A percentile compares a stretch with the other conserved stretches of the same genome.
These are phyloP conservation scores for Epichloe glyceriae DNA, from an alignment of 2,329 filamentous ascomycete species.

Conservation along the genomic window DNA sequence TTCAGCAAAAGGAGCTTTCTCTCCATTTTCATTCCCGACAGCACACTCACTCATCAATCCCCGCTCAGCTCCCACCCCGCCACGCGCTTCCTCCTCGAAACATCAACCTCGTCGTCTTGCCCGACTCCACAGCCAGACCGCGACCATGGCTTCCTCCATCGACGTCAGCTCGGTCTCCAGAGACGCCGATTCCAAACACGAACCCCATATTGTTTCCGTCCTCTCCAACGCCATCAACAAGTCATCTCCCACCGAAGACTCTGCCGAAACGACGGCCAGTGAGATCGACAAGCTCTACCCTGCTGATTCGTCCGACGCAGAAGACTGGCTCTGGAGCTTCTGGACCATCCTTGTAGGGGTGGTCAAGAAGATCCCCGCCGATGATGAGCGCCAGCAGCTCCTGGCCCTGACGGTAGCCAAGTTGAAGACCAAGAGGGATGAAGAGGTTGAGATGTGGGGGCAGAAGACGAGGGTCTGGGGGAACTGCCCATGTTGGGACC, in stretches of 20 bases:
- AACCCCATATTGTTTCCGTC: slow-evolving; percentile 11
- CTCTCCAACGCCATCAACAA: slow-evolving; percentile 14
- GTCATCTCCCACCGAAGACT: slow-evolving; percentile 5
- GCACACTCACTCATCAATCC: not conserved
- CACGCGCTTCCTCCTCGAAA: not conserved
- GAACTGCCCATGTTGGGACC: slow-evolving; percentile 19
- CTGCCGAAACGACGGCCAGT: slow-evolving; percentile 11
- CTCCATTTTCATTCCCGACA: not conserved
- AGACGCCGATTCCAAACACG: slow-evolving; percentile 5
- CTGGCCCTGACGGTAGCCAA: slow-evolving; percentile 11
- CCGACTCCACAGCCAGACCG: not conserved
- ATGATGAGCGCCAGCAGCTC: slow-evolving; percentile 14
- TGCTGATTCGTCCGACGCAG: slow-evolving; percentile 8
- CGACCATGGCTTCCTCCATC: slow-evolving; percentile 4
- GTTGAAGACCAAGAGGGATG: slow-evolving; percentile 12
- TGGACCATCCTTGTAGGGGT: slow-evolving; percentile 16
- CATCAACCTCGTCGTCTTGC: not conserved
- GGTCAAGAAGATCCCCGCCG: slow-evolving; percentile 14
- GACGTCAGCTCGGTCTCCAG: slow-evolving; percentile 1
- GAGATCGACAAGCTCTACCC: slow-evolving; percentile 16
- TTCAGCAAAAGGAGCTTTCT: too few species aligned
- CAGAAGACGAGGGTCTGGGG: slow-evolving; percentile 15
- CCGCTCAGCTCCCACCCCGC: not conserved
- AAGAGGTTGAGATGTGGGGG: slow-evolving; percentile 17
- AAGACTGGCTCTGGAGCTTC: slow-evolving; percentile 17